Evolutionary conservation across 441 rosid genomes (phyloP).

Genomic region (Croton setiger): DNA sequence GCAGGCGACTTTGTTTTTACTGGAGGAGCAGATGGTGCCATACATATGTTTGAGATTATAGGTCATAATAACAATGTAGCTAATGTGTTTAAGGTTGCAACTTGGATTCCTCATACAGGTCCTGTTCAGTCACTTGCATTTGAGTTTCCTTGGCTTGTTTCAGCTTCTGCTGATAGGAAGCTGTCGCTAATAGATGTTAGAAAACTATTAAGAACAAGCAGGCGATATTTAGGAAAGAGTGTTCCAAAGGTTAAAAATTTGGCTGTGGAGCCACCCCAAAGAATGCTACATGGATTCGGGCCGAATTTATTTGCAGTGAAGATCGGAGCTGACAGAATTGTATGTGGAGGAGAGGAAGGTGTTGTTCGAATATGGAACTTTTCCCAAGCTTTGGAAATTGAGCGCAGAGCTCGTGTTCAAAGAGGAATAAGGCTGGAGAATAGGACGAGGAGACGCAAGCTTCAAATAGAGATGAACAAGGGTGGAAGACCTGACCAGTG

Average conservation of each 20-base stretch:
- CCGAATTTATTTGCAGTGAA: conserved; percentile 69
- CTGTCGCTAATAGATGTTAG: conserved; percentile 76
- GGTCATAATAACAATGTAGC: conserved; percentile 20
- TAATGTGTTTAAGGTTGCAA: conserved; percentile 47
- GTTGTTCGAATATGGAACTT: conserved; percentile 85
- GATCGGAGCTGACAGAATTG: conserved; percentile 83
- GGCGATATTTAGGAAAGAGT: conserved; percentile 30
- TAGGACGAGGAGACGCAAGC: conserved; percentile 71
- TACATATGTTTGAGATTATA: conserved; percentile 79
- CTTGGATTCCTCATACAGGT: conserved; percentile 85
- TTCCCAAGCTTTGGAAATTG: conserved; percentile 74
- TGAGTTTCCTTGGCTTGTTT: conserved; percentile 98
- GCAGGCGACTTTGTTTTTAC: conserved; percentile 80
- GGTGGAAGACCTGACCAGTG: conserved; percentile 53
- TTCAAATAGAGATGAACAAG: conserved; percentile 69
- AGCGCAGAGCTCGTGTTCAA: conserved; percentile 53
- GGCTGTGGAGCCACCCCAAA: conserved; percentile 77
- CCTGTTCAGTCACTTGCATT: conserved; percentile 78
- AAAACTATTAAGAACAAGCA: conserved; percentile 57
- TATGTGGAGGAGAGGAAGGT: conserved; percentile 92
- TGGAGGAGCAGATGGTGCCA: conserved; percentile 89
- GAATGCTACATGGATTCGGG: conserved; percentile 85
- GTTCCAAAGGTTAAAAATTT: conserved; percentile 26
- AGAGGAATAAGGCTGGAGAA: conserved; percentile 74
- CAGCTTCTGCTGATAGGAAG: conserved; percentile 82